Conservation (phyloP, 495 filamentous ascomycete species). For the Xylaria palmicola region DNA sequence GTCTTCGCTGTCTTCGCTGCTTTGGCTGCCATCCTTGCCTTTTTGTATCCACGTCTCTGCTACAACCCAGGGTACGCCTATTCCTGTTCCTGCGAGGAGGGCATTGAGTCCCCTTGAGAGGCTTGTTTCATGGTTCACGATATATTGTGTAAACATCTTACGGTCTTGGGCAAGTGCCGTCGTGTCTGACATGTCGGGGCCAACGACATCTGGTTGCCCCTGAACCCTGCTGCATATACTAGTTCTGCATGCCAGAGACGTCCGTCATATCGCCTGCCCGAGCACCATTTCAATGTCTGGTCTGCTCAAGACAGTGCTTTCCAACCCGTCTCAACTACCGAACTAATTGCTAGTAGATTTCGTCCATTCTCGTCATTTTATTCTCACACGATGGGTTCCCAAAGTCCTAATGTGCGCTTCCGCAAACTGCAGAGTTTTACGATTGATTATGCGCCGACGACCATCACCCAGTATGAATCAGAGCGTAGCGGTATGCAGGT, state of each 20-base stretch:
- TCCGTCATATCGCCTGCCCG: neutral
- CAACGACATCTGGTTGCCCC: constrained; percentile 13
- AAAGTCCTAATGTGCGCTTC: constrained; percentile 56
- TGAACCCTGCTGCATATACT: neutral
- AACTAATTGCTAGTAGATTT: constrained; percentile 9
- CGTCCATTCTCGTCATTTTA: constrained; percentile 3
- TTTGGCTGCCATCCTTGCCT: constrained; percentile 20
- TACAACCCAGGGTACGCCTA: constrained; percentile 19
- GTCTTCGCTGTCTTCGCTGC: neutral
- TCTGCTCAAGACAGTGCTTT: neutral
- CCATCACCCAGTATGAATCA: constrained; percentile 78
- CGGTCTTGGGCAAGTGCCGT: constrained; percentile 8
- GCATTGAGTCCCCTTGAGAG: neutral
- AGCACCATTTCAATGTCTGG: neutral
- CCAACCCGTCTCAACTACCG: neutral
- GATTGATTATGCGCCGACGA: constrained; percentile 81
- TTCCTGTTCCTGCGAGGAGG: neutral
- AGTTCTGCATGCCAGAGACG: neutral
- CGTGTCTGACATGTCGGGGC: constrained; percentile 14
- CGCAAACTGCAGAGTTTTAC: constrained; percentile 80
- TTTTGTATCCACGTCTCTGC: constrained; percentile 25
- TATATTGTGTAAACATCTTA: neutral
- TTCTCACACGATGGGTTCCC: constrained; percentile 35
- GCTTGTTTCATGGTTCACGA: neutral
- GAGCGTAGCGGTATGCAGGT: constrained; percentile 90